Evolutionary conservation across 2,329 filamentous ascomycete genomes (phyloP).

Genomic region (Colletotrichum incanum): DNA sequence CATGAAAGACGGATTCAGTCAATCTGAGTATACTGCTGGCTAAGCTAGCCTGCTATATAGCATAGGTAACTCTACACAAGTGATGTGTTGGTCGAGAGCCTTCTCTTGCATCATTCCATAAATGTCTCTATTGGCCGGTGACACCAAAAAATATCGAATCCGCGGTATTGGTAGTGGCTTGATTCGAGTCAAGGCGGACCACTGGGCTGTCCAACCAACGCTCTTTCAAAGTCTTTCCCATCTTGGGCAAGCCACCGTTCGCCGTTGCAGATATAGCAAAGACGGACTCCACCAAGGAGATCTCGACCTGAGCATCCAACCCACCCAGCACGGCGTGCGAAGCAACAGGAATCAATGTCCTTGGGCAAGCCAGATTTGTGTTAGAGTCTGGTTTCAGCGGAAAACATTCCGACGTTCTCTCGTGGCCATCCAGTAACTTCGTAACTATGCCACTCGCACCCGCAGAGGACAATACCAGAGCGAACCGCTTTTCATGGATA

Average conservation of each 20-base stretch:
- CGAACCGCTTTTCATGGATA: background rate
- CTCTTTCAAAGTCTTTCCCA: background rate
- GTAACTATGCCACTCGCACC: constrained; percentile 9
- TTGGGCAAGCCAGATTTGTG: constrained; percentile 46
- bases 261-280: constrained; percentile 34
- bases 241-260: background rate
- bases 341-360: constrained; percentile 45
- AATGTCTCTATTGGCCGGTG: no score
- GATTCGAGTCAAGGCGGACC: background rate
- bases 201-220: constrained; percentile 28
- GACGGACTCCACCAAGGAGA: constrained; percentile 30
- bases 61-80: background rate
- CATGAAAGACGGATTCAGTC: background rate
- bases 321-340: background rate
- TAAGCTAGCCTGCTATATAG: background rate
- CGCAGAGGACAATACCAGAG: constrained; percentile 28
- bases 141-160: background rate
- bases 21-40: background rate
- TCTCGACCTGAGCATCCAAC: background rate
- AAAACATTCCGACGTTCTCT: constrained; percentile 2
- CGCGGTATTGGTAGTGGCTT: background rate
- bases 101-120: background rate
- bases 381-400: constrained; percentile 48
- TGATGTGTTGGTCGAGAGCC: background rate
- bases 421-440: no score